Conservation (phyloP, 257 asterid species). For the Buddleja alternifolia region DNA sequence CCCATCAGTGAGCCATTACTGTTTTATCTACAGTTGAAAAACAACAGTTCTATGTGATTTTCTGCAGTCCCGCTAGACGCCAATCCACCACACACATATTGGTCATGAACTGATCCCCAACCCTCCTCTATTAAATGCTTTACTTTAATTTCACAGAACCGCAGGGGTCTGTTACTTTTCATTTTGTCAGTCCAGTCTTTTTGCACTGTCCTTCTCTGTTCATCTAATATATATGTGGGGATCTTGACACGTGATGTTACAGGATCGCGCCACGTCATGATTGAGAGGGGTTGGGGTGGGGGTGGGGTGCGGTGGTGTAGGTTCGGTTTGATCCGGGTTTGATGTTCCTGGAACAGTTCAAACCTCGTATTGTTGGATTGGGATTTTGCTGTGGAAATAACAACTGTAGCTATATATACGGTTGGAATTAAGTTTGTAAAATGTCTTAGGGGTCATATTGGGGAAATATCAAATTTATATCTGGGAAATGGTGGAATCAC, state of each 20-base stretch:
- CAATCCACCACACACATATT: background rate
- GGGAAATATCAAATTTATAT: no score
- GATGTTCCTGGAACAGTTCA: conserved; percentile 3
- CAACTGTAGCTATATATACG: no score
- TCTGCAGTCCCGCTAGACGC: background rate
- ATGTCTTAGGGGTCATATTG: no score
- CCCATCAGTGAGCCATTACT: conserved; percentile 1
- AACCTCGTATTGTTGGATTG: background rate
- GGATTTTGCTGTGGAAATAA: background rate
- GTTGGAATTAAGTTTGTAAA: no score
- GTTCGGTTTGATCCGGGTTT: background rate
- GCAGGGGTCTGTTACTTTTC: conserved; percentile 7
- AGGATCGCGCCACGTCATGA: conserved; percentile 19
- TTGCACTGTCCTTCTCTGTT: conserved; percentile 15
- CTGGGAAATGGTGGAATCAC: no score
- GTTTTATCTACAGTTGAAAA: conserved; percentile 24
- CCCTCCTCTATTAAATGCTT: conserved; percentile 19
- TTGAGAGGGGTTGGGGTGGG: background rate
- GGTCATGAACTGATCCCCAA: no score
- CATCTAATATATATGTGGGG: conserved; percentile 25
- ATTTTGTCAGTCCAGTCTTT: conserved; percentile 17
- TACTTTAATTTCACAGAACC: conserved; percentile 23
- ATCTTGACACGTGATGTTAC: conserved; percentile 34
- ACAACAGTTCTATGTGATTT: conserved; percentile 17
- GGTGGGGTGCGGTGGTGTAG: no score